Evolutionary conservation across 768 basidiomycete species (phyloP).

Genomic region (Tricholoma terreum): DNA sequence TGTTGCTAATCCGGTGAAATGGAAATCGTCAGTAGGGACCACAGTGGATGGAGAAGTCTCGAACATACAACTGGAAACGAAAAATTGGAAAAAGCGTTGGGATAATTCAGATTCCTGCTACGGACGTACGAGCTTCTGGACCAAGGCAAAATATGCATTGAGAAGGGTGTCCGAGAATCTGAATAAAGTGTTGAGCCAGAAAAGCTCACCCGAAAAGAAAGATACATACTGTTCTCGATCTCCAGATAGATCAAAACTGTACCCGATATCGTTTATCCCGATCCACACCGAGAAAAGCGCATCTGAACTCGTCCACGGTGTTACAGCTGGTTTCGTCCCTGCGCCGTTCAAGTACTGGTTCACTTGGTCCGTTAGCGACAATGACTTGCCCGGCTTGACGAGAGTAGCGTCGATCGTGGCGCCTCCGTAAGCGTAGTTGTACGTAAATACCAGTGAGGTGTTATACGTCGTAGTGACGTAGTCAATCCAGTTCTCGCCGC

Average conservation of each 20-base stretch:
- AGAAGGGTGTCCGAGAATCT: slow-evolving; percentile 50
- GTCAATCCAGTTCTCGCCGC: slow-evolving; percentile 61
- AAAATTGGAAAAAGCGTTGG: background rate
- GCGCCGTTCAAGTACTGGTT: slow-evolving; percentile 51
- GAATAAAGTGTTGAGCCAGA: background rate
- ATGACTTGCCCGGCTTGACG: slow-evolving; percentile 50
- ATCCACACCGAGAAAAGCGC: slow-evolving; percentile 68
- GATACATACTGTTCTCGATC: slow-evolving; percentile 45
- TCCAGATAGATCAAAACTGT: slow-evolving; percentile 46
- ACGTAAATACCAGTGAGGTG: slow-evolving; percentile 51
- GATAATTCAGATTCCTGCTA: background rate
- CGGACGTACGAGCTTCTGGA: slow-evolving; percentile 45
- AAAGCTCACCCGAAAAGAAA: background rate
- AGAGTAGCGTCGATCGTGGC: slow-evolving; percentile 61
- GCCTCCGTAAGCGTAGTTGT: slow-evolving; percentile 65
- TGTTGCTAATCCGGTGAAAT: slow-evolving; percentile 29
- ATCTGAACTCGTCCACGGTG: slow-evolving; percentile 56
- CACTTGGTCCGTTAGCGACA: slow-evolving; percentile 60
- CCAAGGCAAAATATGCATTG: slow-evolving; percentile 46
- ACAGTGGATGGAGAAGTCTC: background rate
- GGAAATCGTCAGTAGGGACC: background rate
- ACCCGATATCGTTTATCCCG: slow-evolving; percentile 68
- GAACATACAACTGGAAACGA: slow-evolving; percentile 27
- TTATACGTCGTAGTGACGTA: slow-evolving; percentile 51
- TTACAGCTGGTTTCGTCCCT: slow-evolving; percentile 44